Evolutionary conservation across 1,284 basidiomycete species (phyloP).

Genomic region (Phellinidium pouzarii): DNA sequence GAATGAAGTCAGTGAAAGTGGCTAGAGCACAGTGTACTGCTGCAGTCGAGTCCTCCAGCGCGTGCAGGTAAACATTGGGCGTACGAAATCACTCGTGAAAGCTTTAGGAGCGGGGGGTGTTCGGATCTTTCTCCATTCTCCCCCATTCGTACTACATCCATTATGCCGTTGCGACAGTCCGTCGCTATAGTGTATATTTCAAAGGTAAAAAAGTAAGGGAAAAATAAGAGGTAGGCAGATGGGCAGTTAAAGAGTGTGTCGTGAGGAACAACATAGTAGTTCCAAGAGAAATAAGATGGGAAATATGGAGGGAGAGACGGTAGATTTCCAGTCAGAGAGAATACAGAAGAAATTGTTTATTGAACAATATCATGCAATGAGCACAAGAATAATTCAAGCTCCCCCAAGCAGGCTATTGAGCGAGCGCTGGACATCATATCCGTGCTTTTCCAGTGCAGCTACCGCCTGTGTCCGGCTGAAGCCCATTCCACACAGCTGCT

Average conservation of each 20-base stretch:
- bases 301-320: background rate
- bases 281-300: background rate
- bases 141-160: background rate
- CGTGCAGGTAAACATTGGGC: too few relatives aligned
- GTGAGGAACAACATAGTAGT: background rate
- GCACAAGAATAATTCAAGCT: background rate
- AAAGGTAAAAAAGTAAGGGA: conserved; percentile 2
- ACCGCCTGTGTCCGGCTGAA: conserved; percentile 76
- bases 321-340: background rate
- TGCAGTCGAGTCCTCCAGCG: too few relatives aligned
- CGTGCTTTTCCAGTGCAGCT: conserved; percentile 65
- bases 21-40: too few relatives aligned
- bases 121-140: conserved; percentile 2
- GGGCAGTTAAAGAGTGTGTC: conserved; percentile 8
- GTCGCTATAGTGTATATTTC: conserved; percentile 8
- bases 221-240: background rate
- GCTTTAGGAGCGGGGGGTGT: too few relatives aligned
- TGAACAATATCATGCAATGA: background rate
- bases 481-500: conserved; percentile 74
- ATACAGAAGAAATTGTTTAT: conserved; percentile 4
- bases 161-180: conserved; percentile 1
- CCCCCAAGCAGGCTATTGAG: conserved; percentile 59
- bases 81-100: too few relatives aligned
- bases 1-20: too few relatives aligned
- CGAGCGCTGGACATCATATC: conserved; percentile 69